Evolutionary conservation across 2,329 filamentous ascomycete species (phyloP).

Genomic region (Leptosphaerulina australis): DNA sequence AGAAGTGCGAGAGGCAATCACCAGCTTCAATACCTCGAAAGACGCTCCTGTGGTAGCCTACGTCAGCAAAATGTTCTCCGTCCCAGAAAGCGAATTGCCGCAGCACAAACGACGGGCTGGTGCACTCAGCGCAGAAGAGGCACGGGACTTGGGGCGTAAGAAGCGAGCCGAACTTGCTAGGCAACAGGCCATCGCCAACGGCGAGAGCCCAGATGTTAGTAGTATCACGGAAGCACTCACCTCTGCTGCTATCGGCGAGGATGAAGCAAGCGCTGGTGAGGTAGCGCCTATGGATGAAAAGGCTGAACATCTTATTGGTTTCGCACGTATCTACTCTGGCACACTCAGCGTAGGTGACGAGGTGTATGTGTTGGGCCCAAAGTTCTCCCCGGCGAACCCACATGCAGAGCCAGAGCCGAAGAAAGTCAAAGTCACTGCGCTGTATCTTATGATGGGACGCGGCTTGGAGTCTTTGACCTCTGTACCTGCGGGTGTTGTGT

Average conservation of each 20-base stretch:
- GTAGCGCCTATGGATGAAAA: constrained; percentile 66
- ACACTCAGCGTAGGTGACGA: constrained; percentile 87
- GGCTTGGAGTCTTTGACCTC: constrained; percentile 80
- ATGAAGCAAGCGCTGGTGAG: constrained; percentile 41
- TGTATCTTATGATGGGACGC: constrained; percentile 96
- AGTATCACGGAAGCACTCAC: constrained; percentile 65
- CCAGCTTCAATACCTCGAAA: constrained; percentile 72
- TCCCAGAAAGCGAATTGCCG: constrained; percentile 89
- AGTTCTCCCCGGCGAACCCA: constrained; percentile 83
- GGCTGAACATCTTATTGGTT: constrained; percentile 89
- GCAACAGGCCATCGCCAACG: constrained; percentile 66
- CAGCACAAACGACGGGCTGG: constrained; percentile 76
- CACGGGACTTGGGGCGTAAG: constrained; percentile 81
- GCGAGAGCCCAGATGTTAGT: constrained; percentile 56
- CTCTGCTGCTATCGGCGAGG: constrained; percentile 59
- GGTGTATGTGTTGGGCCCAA: constrained; percentile 89
- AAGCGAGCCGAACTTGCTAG: constrained; percentile 88
- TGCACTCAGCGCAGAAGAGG: constrained; percentile 84
- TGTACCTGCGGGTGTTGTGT: constrained; percentile 92
- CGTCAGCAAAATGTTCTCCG: constrained; percentile 97
- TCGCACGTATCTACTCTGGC: constrained; percentile 91
- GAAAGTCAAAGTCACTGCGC: constrained; percentile 81
- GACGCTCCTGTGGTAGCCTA: constrained; percentile 87
- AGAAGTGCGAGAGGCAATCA: constrained; percentile 77
- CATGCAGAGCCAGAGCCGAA: constrained; percentile 74